phyloP scores from a whole-genome alignment of 2,329 filamentous ascomycete species.

The Cercospora zeae-maydis region DNA sequence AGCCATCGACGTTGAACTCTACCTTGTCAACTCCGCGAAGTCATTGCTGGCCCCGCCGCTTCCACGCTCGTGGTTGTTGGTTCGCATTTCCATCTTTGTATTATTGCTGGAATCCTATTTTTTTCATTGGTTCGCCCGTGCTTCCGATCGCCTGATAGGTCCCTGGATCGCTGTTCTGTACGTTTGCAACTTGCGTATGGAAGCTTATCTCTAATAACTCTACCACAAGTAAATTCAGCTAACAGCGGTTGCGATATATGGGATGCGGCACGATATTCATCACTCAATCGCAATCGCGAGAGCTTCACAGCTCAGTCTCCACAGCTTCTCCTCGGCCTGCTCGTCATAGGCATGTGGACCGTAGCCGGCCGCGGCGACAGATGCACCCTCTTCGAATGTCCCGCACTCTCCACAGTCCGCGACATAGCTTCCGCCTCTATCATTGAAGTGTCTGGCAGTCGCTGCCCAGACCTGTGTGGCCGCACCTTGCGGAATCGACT shows the following conservation, averaged over 20 bases:
- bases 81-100: neutral
- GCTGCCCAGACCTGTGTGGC: conserved; percentile 50
- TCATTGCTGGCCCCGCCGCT: neutral
- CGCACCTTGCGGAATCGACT: conserved; percentile 45
- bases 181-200: neutral
- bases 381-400: conserved; percentile 29
- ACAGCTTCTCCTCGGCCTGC: conserved; percentile 43
- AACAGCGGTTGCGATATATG: neutral
- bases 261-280: neutral
- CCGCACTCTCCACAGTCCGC: conserved; percentile 37
- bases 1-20: neutral
- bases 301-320: conserved; percentile 39
- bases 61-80: neutral
- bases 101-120: neutral
- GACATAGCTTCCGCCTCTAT: conserved; percentile 48
- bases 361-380: conserved; percentile 33
- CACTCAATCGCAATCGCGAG: conserved; percentile 27
- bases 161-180: neutral
- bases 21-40: neutral
- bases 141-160: neutral
- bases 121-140: neutral
- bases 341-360: conserved; percentile 39
- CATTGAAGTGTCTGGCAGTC: conserved; percentile 39
- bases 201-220: neutral
- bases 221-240: neutral